phyloP scores from a whole-genome alignment of 176 grass and related monocot species.

The Poa annua region DNA sequence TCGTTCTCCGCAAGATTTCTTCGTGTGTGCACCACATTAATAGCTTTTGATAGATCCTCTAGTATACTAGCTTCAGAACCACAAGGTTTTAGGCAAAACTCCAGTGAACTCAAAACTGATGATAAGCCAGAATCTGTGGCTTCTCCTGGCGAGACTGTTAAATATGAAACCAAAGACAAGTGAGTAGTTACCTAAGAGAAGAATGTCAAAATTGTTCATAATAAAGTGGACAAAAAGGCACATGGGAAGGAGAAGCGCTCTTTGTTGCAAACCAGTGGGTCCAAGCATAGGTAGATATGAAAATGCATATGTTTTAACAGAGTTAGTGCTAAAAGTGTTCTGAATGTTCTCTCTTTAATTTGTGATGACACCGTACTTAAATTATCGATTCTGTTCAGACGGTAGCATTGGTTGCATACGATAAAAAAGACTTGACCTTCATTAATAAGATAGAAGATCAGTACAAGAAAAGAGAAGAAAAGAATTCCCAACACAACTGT shows the following conservation, averaged over 20 bases:
- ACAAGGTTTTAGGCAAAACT: slow-evolving; percentile 87
- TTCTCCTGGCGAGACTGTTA: slow-evolving; percentile 69
- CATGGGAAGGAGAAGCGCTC: not conserved
- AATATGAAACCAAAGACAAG: slow-evolving; percentile 24
- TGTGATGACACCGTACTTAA: not conserved
- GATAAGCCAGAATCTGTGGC: slow-evolving; percentile 79
- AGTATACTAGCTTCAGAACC: slow-evolving; percentile 95
- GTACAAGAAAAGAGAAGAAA: slow-evolving; percentile 13
- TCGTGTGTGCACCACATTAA: slow-evolving; percentile 74
- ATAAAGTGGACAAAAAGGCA: not conserved
- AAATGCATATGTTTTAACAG: slow-evolving; percentile 6
- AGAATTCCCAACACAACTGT: slow-evolving; percentile 28
- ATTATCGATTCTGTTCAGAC: not conserved
- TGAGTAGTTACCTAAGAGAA: slow-evolving; percentile 7
- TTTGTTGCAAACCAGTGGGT: slow-evolving; percentile 4
- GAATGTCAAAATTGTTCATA: slow-evolving; percentile 10
- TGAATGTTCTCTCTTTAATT: not conserved
- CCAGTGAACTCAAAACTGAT: slow-evolving; percentile 83
- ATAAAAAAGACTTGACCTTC: slow-evolving; percentile 4
- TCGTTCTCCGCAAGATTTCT: slow-evolving; percentile 89
- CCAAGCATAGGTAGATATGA: slow-evolving; percentile 16
- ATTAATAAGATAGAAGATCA: not conserved
- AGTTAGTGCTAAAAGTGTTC: slow-evolving; percentile 9
- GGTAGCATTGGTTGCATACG: not conserved
- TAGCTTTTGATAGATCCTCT: slow-evolving; percentile 93